Percentiles rank a stretch among this genome's conserved stretches.
These are phyloP conservation scores for Pythium volutum DNA, from an alignment of 352 stramenopile species.

Conservation along the genomic window DNA sequence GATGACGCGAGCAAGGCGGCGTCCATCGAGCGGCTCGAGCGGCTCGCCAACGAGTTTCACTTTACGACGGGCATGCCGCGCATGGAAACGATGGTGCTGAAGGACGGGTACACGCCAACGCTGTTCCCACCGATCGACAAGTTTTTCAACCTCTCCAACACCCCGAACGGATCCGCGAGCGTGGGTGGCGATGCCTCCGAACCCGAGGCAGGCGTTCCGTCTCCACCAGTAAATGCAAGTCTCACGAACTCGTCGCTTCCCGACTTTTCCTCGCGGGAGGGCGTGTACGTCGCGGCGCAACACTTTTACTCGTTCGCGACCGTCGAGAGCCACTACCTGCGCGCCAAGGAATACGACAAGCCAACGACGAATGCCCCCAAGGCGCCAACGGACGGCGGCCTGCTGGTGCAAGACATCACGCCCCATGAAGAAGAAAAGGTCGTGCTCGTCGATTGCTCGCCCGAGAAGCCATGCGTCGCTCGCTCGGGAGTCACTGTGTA, in stretches of 20 bases:
- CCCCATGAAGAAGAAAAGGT: not conserved
- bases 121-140: slow-evolving; percentile 32
- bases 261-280: slow-evolving; percentile 5
- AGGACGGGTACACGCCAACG: slow-evolving; percentile 24
- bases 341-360: slow-evolving; percentile 2
- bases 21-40: slow-evolving; percentile 1
- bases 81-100: slow-evolving; percentile 23
- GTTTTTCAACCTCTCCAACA: slow-evolving; percentile 24
- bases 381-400: not conserved
- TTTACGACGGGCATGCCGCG: slow-evolving; percentile 56
- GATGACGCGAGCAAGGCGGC: not conserved
- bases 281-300: slow-evolving; percentile 7
- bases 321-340: not conserved
- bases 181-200: not conserved
- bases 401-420: slow-evolving; percentile 1
- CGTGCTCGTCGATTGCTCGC: slow-evolving; percentile 22
- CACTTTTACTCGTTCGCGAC: slow-evolving; percentile 15
- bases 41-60: slow-evolving; percentile 43
- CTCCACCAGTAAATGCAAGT: not conserved
- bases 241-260: not conserved
- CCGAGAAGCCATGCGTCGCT: slow-evolving; percentile 30
- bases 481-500: slow-evolving; percentile 65
- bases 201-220: not conserved
- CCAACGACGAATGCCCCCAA: not conserved
- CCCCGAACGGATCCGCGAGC: slow-evolving; percentile 1